phyloP scores from a whole-genome alignment of 2,329 filamentous ascomycete genomes.

The Coleophoma eucalyptorum region DNA sequence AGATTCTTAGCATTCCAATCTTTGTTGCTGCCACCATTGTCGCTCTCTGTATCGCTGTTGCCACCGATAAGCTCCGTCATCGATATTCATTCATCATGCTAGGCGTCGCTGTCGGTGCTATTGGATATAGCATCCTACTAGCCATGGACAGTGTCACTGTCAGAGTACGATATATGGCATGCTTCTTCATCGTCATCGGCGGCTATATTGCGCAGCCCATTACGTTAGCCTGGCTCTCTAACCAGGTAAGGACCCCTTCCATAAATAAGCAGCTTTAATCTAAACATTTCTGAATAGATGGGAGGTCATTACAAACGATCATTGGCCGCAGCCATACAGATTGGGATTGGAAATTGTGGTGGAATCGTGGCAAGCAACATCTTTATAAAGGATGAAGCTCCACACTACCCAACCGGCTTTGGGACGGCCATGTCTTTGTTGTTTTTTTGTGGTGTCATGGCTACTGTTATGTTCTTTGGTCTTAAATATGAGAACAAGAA shows the following conservation, averaged over 20 bases:
- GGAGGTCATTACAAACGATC: neutral
- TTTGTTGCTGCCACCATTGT: neutral
- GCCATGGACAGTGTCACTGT: neutral
- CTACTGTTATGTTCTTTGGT: neutral
- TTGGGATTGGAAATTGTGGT: conserved; percentile 1
- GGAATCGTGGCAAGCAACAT: neutral
- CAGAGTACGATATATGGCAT: conserved; percentile 4
- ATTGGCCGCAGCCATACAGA: neutral
- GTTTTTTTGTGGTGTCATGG: neutral
- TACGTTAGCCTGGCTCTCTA: neutral
- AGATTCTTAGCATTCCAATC: neutral
- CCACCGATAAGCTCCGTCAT: neutral
- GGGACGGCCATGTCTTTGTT: neutral
- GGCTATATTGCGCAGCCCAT: neutral
- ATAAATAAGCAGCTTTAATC: too few relatives aligned
- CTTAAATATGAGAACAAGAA: neutral
- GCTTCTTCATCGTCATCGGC: neutral
- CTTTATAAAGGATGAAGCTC: neutral
- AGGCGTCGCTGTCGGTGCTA: neutral
- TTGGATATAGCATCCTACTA: neutral
- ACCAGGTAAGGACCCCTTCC: neutral
- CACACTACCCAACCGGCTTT: conserved; percentile 1
- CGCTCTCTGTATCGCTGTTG: conserved; percentile 2
- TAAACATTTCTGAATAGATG: neutral
- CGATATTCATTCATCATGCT: neutral